Percentiles rank a stretch among this genome's conserved stretches.
Conservation (phyloP, 2,329 filamentous ascomycete genomes). For the Curvularia sp. region DNA sequence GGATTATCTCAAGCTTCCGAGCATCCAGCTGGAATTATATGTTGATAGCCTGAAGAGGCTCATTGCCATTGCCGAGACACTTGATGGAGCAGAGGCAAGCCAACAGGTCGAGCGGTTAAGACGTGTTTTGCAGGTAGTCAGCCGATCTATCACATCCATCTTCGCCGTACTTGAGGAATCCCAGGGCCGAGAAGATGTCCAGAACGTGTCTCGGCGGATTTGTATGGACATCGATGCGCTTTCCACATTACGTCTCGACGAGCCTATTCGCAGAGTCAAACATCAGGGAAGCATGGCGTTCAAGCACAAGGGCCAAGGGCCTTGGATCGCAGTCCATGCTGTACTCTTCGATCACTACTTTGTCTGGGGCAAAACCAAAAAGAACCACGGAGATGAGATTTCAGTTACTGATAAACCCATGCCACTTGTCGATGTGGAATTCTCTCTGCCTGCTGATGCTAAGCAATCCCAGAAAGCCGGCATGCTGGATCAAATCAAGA, state of each 20-base stretch:
- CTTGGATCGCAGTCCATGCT: constrained; percentile 42
- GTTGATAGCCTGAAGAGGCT: constrained; percentile 27
- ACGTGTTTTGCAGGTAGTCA: constrained; percentile 23
- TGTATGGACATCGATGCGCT: constrained; percentile 27
- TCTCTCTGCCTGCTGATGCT: constrained; percentile 18
- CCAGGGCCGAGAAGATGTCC: constrained; percentile 32
- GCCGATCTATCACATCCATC: constrained; percentile 22
- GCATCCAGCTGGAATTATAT: constrained; percentile 35
- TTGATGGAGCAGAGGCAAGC: constrained; percentile 7
- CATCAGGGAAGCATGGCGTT: constrained; percentile 38
- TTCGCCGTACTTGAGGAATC: constrained; percentile 23
- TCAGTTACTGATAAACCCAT: constrained; percentile 35
- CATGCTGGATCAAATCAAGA: constrained; percentile 38
- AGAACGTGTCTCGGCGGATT: constrained; percentile 36
- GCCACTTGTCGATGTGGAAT: constrained; percentile 21
- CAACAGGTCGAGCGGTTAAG: constrained; percentile 22
- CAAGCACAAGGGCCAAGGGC: constrained; percentile 39
- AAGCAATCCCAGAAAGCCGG: constrained; percentile 34
- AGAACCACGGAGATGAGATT: constrained; percentile 25
- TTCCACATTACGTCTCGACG: constrained; percentile 27
- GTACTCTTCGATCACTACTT: constrained; percentile 42
- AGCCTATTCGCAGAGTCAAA: constrained; percentile 27
- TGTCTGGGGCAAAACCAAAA: constrained; percentile 41
- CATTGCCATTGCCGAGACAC: constrained; percentile 10
- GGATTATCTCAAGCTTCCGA: constrained; percentile 37